phyloP scores from a whole-genome alignment of 73 alveolate genomes.

The Tetrahymena thermophila region DNA sequence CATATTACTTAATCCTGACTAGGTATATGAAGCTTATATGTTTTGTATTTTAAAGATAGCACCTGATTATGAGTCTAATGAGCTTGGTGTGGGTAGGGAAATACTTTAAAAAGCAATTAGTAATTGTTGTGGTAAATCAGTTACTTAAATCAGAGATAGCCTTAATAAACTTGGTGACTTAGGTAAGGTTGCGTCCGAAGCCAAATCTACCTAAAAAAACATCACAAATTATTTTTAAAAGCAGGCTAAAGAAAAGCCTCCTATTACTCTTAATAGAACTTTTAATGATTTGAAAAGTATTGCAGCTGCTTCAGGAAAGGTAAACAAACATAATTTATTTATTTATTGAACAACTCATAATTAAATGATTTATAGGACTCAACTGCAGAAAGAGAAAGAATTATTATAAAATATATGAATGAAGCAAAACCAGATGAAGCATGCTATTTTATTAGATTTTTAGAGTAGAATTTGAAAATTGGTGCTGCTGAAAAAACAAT shows the following conservation, averaged over 20 bases:
- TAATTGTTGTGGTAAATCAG: constrained; percentile 82
- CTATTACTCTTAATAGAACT: constrained; percentile 5
- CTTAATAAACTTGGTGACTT: constrained; percentile 87
- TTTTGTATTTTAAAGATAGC: constrained; percentile 90
- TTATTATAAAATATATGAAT: constrained; percentile 67
- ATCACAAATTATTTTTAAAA: constrained; percentile 70
- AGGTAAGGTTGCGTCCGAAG: constrained; percentile 86
- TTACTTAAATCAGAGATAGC: constrained; percentile 72
- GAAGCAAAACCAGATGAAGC: constrained; percentile 85
- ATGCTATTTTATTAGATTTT: constrained; percentile 88
- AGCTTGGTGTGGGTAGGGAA: constrained; percentile 94
- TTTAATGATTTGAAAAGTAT: constrained; percentile 42
- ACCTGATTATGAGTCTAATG: constrained; percentile 92
- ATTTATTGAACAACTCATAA: not conserved
- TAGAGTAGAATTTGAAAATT: constrained; percentile 86
- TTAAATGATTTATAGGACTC: constrained; percentile 72
- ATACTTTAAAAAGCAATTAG: constrained; percentile 81
- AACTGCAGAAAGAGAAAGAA: constrained; percentile 68
- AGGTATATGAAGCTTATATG: constrained; percentile 42
- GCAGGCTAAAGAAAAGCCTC: constrained; percentile 50
- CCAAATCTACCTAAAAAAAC: constrained; percentile 76
- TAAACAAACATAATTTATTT: not conserved
- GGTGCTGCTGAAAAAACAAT: constrained; percentile 98
- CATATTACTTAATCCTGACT: not conserved
- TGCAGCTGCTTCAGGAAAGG: constrained; percentile 47